phyloP scores from a whole-genome alignment of 768 basidiomycete genomes.

The Boletus rex-veris region DNA sequence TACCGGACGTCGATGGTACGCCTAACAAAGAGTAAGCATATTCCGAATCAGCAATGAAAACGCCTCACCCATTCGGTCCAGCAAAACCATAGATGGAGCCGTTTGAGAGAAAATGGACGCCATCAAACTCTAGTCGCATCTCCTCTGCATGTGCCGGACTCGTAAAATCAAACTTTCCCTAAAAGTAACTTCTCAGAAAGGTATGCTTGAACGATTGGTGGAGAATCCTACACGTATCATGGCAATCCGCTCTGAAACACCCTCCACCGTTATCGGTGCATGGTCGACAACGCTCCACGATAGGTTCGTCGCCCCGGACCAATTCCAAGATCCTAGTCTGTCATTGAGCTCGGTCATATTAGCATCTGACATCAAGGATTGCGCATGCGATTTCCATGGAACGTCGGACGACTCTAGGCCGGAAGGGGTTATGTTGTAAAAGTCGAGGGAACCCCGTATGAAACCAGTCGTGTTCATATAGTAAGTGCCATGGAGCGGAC shows the following conservation, averaged over 20 bases:
- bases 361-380: constrained; percentile 44
- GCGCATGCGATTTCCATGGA: constrained; percentile 51
- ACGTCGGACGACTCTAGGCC: constrained; percentile 35
- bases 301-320: constrained; percentile 60
- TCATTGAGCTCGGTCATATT: constrained; percentile 51
- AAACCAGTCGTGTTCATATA: constrained; percentile 78
- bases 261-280: constrained; percentile 35
- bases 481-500: constrained; percentile 52
- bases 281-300: constrained; percentile 67
- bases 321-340: constrained; percentile 61
- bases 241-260: constrained; percentile 46
- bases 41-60: neutral
- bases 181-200: neutral
- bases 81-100: constrained; percentile 79
- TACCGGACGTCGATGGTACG: constrained; percentile 61
- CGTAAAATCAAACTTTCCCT: constrained; percentile 74
- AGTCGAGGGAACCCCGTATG: constrained; percentile 57
- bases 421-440: constrained; percentile 61
- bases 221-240: constrained; percentile 59
- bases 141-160: constrained; percentile 52
- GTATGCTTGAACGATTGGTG: neutral
- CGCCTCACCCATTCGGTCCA: constrained; percentile 54
- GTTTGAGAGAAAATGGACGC: constrained; percentile 68
- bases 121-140: constrained; percentile 69
- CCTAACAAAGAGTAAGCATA: constrained; percentile 30